A percentile compares a stretch with the other conserved stretches of the same genome.
Conservation (phyloP, 164 flowering plant species). For the Stephania japonica region DNA sequence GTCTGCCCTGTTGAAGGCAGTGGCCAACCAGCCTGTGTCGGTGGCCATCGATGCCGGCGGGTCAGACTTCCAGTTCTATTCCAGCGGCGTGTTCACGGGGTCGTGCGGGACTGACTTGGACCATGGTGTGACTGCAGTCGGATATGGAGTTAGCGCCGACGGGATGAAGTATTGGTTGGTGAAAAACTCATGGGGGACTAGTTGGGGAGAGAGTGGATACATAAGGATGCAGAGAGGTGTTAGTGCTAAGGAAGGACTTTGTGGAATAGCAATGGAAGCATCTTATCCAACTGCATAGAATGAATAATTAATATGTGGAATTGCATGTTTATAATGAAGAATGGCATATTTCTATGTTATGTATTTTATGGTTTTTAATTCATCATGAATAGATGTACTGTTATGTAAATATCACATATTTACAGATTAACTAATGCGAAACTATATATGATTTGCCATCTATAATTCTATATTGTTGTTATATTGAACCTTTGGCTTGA, state of each 20-base stretch:
- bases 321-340: too few species aligned
- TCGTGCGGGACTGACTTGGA: not conserved
- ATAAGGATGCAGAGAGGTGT: not conserved
- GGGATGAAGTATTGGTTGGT: conserved; percentile 8
- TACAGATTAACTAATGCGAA: too few species aligned
- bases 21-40: not conserved
- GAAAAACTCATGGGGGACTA: not conserved
- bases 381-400: too few species aligned
- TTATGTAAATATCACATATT: too few species aligned
- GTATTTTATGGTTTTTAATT: too few species aligned
- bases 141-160: not conserved
- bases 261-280: conserved; percentile 4
- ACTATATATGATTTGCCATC: too few species aligned
- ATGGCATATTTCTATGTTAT: too few species aligned
- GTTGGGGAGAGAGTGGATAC: conserved; percentile 6
- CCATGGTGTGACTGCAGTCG: conserved; percentile 1
- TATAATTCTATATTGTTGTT: too few species aligned
- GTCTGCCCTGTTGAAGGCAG: not conserved
- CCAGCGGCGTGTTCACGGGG: conserved; percentile 7
- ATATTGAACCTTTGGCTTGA: too few species aligned
- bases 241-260: conserved; percentile 1
- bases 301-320: too few species aligned
- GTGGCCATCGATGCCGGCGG: conserved; percentile 8
- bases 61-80: conserved; percentile 4
- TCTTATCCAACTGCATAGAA: conserved; percentile 3